These are phyloP conservation scores for Candida palmyrensis DNA, from an alignment of 805 yeast species.

Conservation along the genomic window DNA sequence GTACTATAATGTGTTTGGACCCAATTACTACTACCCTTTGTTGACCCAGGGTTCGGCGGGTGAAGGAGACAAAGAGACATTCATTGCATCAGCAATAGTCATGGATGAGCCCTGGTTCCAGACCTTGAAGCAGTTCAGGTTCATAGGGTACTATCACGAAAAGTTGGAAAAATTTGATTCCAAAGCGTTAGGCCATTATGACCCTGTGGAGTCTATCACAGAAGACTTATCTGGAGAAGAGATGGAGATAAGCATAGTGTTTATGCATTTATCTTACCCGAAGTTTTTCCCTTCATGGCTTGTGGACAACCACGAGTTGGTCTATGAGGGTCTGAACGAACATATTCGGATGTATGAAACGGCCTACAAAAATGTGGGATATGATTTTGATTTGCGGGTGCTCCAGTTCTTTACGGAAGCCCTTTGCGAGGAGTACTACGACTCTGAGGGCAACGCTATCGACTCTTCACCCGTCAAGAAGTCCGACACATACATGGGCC, in stretches of 20 bases:
- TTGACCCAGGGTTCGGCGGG: conserved; percentile 72
- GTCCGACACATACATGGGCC: conserved; percentile 28
- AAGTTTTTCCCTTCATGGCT: conserved; percentile 33
- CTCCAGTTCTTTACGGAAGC: conserved; percentile 35
- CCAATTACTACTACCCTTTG: conserved; percentile 59
- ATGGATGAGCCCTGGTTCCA: conserved; percentile 49
- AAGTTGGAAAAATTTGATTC: conserved; percentile 14
- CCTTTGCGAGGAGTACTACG: conserved; percentile 31
- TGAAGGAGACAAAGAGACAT: conserved; percentile 79
- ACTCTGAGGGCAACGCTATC: conserved; percentile 18
- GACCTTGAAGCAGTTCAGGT: conserved; percentile 37
- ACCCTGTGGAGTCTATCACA: conserved; percentile 21
- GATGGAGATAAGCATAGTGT: conserved; percentile 21
- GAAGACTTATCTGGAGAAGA: no score
- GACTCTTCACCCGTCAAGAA: conserved; percentile 17
- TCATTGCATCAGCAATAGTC: conserved; percentile 61
- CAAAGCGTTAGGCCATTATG: conserved; percentile 28
- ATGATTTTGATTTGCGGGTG: conserved; percentile 38
- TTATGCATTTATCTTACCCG: conserved; percentile 61
- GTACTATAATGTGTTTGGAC: conserved; percentile 65
- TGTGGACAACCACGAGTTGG: conserved; percentile 29
- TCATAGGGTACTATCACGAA: conserved; percentile 28
- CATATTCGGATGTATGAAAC: conserved; percentile 38
- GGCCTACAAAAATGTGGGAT: conserved; percentile 31
- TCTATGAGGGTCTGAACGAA: conserved; percentile 23